Evolutionary conservation across 1,284 basidiomycete genomes (phyloP), one percentile per base, ranked within the genome.

Genomic region (Phlebopus sp.): DNA sequence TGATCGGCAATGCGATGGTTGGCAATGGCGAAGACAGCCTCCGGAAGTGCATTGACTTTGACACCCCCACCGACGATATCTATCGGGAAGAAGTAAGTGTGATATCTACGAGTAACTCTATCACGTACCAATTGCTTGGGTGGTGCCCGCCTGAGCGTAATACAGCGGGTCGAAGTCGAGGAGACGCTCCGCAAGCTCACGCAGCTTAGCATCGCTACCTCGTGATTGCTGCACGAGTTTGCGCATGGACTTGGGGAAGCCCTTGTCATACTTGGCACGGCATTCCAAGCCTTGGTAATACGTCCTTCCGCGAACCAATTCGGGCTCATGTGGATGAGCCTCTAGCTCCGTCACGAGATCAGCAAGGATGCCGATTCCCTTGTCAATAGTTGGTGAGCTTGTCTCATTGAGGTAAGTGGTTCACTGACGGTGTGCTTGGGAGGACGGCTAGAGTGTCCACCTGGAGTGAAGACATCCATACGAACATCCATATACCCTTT

Each of bases 361-460:
- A 1, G 79, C 67, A 31, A 85, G 70, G 37, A 81, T 72, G 13
- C 82, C 81, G 34, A 86, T 84, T 8, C 73, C 72, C 74, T 78
- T 40, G 13, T 11, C 19, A 29, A 10, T n/a, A 18, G 3, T n/a
- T 32, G n/a, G 43, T 25, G 31, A 36, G 3, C 37, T 13, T 7
- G 3, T 18, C 37, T 18, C 44, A 14, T 32, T 17, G 5, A 37
- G n/a, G 23, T 2, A 8, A 29, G 15, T 2, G 21, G 36, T 10
- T 37, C 23, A 47, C 67, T 46, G 53, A 80, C 79, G 3, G 78
- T 81, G 55, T 81, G 79, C 30, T 65, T 52, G 25, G 81, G 82
- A 14, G 84, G 84, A 8, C 74, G 68, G 43, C 79, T 83, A 4
- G 82, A 84, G 61, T 88, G 86, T 0, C 87, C 86, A 8, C 86